Base-by-base conservation (phyloP, 169 alveolate genomes). In the Plasmodium inui region DNA sequence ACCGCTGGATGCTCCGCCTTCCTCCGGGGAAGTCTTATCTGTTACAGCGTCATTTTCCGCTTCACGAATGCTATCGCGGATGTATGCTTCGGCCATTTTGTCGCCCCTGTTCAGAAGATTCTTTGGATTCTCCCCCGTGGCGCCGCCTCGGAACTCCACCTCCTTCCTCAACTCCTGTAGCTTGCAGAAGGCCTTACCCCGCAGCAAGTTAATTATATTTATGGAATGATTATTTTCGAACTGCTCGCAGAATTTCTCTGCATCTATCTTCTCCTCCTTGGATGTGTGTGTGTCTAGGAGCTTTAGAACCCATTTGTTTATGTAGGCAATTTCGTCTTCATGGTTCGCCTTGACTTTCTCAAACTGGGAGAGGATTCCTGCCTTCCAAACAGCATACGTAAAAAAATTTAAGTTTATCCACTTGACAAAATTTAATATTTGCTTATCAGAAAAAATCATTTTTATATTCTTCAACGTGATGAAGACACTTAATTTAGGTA, bases 121-220 rank as follows among this genome's bases (percentile, higher is more conserved):
- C n/a, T 28, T 61, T 34, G 44, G 46, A 9, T 85, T 57, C 17
- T 7, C 39, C n/a, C 4, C 41, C n/a, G 72, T 7, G 19, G 67
- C 22, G 28, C 71, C 50, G 2, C 81, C 71, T 7, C 83, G 82
- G 30, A 82, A 12, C 74, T 91, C 95, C 19, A 91, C 79, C 76
- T 91, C 95, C 57, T 81, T 91, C 41, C 32, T 91, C 17, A 91
- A 34, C 74, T 81, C 95, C 39, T 91, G 95, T 22, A 91, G 57
- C 22, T 91, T 91, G 57, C 92, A 91, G 76, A 91, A 91, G 30
- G 95, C 95, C 34, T 71, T 91, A 82, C 80, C 82, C 83, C 95
- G 53, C 78, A 91, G 39, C 34, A 91, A 91, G 74, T 81, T 91
- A 71, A 91, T 91, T 50, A 91, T 81, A 46, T 91, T 82, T 53